Percentiles rank a stretch among this genome's conserved stretches.
phyloP scores from a whole-genome alignment of 129 eudicot genomes.

The Apium graveolens region DNA sequence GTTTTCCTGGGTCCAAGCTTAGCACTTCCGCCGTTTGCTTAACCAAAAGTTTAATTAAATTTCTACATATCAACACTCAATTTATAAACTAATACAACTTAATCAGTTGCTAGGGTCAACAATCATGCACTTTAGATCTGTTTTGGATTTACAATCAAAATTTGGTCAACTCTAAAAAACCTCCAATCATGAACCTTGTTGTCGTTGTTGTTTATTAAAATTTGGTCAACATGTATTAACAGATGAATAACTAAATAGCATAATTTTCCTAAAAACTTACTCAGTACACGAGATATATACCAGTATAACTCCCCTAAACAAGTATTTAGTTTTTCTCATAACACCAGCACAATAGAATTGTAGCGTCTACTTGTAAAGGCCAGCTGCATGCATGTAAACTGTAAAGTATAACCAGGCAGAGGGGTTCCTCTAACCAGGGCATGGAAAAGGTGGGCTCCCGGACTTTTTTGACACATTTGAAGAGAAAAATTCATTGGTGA shows the following conservation, averaged over 20 bases:
- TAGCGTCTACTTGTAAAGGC: not conserved
- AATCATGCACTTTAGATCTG: not conserved
- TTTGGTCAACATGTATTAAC: too few relatives aligned
- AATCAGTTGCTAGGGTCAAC: slow-evolving; percentile 20
- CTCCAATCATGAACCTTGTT: not conserved
- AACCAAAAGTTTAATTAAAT: not conserved
- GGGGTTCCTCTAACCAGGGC: not conserved
- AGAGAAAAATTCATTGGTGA: too few relatives aligned
- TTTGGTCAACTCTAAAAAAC: not conserved
- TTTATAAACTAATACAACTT: not conserved
- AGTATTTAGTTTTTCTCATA: too few relatives aligned
- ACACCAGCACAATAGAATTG: too few relatives aligned
- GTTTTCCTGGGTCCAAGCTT: slow-evolving; percentile 21
- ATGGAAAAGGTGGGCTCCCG: not conserved
- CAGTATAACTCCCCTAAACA: too few relatives aligned
- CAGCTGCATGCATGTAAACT: not conserved
- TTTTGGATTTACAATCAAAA: not conserved
- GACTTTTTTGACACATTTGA: too few relatives aligned
- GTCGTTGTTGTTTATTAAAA: not conserved
- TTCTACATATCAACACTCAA: not conserved
- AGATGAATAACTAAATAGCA: too few relatives aligned
- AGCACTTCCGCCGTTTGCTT: slow-evolving; percentile 41
- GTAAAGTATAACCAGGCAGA: too few relatives aligned
- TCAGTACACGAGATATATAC: too few relatives aligned
- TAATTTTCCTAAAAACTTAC: too few relatives aligned